Conservation (phyloP, 1,284 basidiomycete genomes). For the Naganishia albida region DNA sequence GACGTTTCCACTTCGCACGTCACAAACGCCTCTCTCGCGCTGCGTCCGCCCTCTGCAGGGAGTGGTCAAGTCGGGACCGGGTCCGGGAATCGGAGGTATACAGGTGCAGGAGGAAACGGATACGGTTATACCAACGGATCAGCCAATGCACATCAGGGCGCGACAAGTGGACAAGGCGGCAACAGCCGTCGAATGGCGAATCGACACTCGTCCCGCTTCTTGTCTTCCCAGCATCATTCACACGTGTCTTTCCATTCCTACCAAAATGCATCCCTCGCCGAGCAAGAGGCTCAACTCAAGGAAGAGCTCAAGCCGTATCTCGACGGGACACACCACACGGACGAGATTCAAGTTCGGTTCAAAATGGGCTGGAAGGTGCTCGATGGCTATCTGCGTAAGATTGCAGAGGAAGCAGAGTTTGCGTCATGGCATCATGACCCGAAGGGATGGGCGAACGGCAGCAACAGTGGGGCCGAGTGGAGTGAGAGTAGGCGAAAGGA, state of each 20-base stretch:
- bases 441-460: slow-evolving; percentile 17
- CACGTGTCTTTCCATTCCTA: slow-evolving; percentile 21
- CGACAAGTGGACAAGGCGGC: slow-evolving; percentile 3
- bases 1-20: slow-evolving; percentile 19
- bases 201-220: slow-evolving; percentile 10
- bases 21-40: slow-evolving; percentile 6
- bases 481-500: slow-evolving; percentile 18
- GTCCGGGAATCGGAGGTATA: not conserved
- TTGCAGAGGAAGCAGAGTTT: slow-evolving; percentile 57
- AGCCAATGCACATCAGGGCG: not conserved
- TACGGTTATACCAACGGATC: not conserved
- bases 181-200: slow-evolving; percentile 15
- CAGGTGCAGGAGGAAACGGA: not conserved
- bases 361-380: slow-evolving; percentile 80
- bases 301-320: slow-evolving; percentile 65
- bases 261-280: slow-evolving; percentile 33
- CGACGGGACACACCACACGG: slow-evolving; percentile 86
- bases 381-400: slow-evolving; percentile 68
- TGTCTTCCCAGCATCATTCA: slow-evolving; percentile 21
- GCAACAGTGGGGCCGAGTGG: slow-evolving; percentile 11
- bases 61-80: slow-evolving; percentile 12
- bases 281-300: slow-evolving; percentile 38
- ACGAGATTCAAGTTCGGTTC: slow-evolving; percentile 81
- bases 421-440: slow-evolving; percentile 2
- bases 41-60: slow-evolving; percentile 9